A percentile compares a stretch with the other conserved stretches of the same genome.
phyloP scores from a whole-genome alignment of 345 rosid species.

The Anacardium occidentale region DNA sequence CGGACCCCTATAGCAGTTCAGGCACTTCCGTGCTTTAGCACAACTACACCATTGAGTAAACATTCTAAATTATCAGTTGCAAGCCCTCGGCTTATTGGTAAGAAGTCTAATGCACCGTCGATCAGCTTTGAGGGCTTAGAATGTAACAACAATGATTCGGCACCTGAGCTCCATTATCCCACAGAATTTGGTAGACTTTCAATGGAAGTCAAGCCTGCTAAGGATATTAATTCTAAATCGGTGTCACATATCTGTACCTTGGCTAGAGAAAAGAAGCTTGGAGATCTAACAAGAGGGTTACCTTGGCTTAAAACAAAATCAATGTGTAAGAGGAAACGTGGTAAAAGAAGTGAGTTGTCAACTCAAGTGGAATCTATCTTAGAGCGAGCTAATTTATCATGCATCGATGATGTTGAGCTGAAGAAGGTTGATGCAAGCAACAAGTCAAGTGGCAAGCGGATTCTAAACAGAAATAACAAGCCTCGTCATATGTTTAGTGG shows the following conservation, averaged over 20 bases:
- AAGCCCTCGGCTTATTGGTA: conserved; percentile 13
- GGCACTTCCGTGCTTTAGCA: conserved; percentile 39
- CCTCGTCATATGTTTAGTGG: background rate
- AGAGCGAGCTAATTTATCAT: conserved; percentile 1
- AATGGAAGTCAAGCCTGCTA: conserved; percentile 10
- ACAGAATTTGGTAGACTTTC: background rate
- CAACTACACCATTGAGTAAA: conserved; percentile 12
- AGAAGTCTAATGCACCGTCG: background rate
- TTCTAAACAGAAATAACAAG: too few species aligned
- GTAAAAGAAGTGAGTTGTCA: conserved; percentile 4
- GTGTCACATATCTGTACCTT: conserved; percentile 22
- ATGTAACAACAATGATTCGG: conserved; percentile 2
- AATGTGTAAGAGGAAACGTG: background rate
- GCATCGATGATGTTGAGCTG: conserved; percentile 2
- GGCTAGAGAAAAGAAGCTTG: conserved; percentile 15
- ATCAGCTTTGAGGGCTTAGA: background rate
- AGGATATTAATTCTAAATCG: conserved; percentile 14
- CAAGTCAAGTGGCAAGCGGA: background rate
- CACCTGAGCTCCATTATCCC: background rate
- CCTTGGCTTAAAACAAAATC: conserved; percentile 1
- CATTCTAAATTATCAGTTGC: conserved; percentile 13
- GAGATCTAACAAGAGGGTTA: conserved; percentile 4
- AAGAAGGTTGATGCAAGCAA: conserved; percentile 8
- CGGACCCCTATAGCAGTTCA: conserved; percentile 35
- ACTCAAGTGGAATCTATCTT: conserved; percentile 9